These are phyloP conservation scores for Austroboletus eburneus DNA, from an alignment of 768 basidiomycete species.

Conservation along the genomic window DNA sequence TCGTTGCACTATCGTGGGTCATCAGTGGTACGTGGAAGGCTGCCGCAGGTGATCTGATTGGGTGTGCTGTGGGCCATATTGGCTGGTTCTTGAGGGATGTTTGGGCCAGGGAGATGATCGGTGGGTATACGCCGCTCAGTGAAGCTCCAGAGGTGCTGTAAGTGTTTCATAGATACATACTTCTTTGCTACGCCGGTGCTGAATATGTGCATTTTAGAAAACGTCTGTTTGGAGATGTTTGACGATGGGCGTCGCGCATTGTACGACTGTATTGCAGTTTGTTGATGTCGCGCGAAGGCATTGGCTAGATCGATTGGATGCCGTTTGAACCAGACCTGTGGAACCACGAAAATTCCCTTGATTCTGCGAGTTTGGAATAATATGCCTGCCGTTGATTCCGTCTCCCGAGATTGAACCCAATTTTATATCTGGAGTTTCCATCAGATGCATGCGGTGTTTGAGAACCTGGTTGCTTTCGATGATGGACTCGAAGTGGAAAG, in stretches of 20 bases:
- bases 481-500: no score
- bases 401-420: no score
- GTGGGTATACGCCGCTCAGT: constrained; percentile 66
- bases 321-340: no score
- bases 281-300: background rate
- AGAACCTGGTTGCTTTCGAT: no score
- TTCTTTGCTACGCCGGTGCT: background rate
- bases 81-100: constrained; percentile 85
- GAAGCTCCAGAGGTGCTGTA: constrained; percentile 69
- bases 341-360: no score
- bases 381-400: no score
- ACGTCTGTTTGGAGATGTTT: constrained; percentile 60
- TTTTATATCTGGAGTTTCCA: no score
- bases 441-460: no score
- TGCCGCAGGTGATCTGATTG: constrained; percentile 75
- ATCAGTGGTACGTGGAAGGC: constrained; percentile 81
- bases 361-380: no score
- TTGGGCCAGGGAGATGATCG: constrained; percentile 84
- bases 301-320: background rate
- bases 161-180: background rate
- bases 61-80: constrained; percentile 83
- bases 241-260: constrained; percentile 4
- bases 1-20: constrained; percentile 84
- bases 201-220: constrained; percentile 38
- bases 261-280: constrained; percentile 8